Conservation (phyloP, 495 filamentous ascomycete species). For the Chaetomium cochliodes region DNA sequence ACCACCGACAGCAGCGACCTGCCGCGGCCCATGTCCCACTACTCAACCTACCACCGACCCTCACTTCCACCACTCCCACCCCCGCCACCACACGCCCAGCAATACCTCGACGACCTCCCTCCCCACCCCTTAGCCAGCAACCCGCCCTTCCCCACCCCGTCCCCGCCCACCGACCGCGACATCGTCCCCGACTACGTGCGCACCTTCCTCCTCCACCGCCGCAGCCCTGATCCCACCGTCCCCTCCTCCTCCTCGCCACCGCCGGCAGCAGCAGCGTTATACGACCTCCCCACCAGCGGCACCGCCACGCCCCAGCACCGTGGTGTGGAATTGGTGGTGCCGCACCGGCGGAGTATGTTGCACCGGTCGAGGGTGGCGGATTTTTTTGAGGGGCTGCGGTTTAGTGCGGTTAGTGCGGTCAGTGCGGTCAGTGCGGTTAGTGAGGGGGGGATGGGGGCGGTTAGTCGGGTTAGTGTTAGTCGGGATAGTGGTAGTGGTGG, state of each 20-base stretch:
- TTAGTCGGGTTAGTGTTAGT: not conserved
- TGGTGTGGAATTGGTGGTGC: conserved; percentile 8
- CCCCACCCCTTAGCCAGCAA: not conserved
- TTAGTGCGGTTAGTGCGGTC: not conserved
- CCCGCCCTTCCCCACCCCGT: not conserved
- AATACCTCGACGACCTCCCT: not conserved
- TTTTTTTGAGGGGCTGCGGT: conserved; percentile 34
- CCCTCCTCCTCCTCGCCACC: too few species aligned
- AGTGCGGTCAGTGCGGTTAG: not conserved
- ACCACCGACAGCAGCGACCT: conserved; percentile 25
- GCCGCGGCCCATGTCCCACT: conserved; percentile 21
- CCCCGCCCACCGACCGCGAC: conserved; percentile 4
- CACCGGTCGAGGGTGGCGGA: conserved; percentile 41
- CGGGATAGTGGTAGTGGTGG: not conserved
- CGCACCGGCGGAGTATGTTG: conserved; percentile 12
- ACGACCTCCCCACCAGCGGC: not conserved
- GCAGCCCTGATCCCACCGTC: conserved; percentile 27
- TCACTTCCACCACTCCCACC: not conserved
- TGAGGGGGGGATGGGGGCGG: not conserved
- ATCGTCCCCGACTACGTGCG: conserved; percentile 49
- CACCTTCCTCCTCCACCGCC: conserved; percentile 45
- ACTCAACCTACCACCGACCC: not conserved
- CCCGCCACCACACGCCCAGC: not conserved
- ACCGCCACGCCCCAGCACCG: conserved; percentile 35
- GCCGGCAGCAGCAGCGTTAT: not conserved